Base-by-base conservation (phyloP, 2,329 filamentous ascomycete species). In the Mycogone perniciosa region DNA sequence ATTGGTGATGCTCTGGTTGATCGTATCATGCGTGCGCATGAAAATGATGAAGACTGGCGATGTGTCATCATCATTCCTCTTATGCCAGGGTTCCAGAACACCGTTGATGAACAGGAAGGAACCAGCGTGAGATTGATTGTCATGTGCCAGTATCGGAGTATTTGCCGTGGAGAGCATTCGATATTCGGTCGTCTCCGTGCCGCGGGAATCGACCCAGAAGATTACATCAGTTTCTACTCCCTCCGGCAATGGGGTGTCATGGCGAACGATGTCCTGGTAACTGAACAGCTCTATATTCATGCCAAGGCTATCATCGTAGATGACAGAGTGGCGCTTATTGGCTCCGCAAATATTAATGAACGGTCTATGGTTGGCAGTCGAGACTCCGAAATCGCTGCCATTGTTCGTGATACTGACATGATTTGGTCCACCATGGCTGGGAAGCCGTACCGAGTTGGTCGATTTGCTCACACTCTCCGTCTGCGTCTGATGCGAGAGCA, bases 11-110 rank as follows among this genome's bases (percentile, higher is more conserved):
- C 93, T 3, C 76, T 99, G 31, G 92, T 97, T 7, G 88, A 96
- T 61, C 88, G 93, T 44, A 93, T 95, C 60, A 85, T 91, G 54
- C 82, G 88, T 52, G 93, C 93, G 0, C 80, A 89, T 59, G 80
- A 85, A 58, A 89, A 95, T 34, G 82, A 85, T 45, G 89, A 97
- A 66, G 84, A 89, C 49, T 99, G 93, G 93, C 85, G 88, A 56
- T 89, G 88, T 37, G 85, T 90, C 54, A 86, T 97, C 56, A 71
- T 97, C 55, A 95, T 99, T 53, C 93, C 93, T 1, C 76, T 99
- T 31, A 95, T 99, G 84, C 93, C 93, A n/a, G 93, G 93, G 2
- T 99, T 97, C 70, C 91, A 97, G 68, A 96, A 95, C 62, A 95
- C 90, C 0, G 92, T 99, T 20, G 90, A 96, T 59, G 85, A 89